Evolutionary conservation across 345 rosid species (phyloP).

Genomic region (Xanthoceras sorbifolium): DNA sequence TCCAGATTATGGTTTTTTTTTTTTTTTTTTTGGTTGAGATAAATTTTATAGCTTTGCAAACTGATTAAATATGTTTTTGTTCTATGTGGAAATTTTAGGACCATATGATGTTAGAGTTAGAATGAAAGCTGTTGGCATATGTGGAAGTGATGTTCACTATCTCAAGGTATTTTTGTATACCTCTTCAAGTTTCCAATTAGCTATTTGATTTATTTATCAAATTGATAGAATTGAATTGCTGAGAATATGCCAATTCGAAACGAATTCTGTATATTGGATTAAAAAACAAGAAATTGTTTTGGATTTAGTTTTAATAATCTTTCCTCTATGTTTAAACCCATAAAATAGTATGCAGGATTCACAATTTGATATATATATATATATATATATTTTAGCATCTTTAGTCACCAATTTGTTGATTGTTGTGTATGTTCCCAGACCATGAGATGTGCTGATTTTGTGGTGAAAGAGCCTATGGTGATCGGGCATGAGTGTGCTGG

Average conservation of each 20-base stretch:
- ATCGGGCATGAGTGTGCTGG: constrained; percentile 98
- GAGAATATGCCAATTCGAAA: not conserved
- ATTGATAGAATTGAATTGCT: not conserved
- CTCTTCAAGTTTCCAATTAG: not conserved
- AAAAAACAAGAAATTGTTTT: not conserved
- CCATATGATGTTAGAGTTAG: constrained; percentile 77
- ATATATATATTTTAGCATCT: not conserved
- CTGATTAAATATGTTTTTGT: not conserved
- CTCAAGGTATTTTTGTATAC: constrained; percentile 57
- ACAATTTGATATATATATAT: not conserved
- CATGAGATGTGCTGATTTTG: constrained; percentile 72
- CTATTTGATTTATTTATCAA: not conserved
- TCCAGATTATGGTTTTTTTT: constrained; percentile 1
- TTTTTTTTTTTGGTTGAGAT: too few species aligned
- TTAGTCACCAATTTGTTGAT: not conserved
- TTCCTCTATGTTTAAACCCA: not conserved
- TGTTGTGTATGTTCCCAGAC: constrained; percentile 40
- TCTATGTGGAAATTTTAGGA: constrained; percentile 37
- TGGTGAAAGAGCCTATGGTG: constrained; percentile 95
- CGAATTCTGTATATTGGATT: not conserved
- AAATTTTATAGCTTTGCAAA: not conserved
- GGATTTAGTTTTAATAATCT: not conserved
- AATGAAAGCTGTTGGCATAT: constrained; percentile 90
- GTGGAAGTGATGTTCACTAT: constrained; percentile 94
- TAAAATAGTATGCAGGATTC: not conserved